A percentile compares a stretch with the other conserved stretches of the same genome.
Conservation (phyloP, 2,329 filamentous ascomycete species). For the Ophiognomonia clavigignenti-juglandacearum region DNA sequence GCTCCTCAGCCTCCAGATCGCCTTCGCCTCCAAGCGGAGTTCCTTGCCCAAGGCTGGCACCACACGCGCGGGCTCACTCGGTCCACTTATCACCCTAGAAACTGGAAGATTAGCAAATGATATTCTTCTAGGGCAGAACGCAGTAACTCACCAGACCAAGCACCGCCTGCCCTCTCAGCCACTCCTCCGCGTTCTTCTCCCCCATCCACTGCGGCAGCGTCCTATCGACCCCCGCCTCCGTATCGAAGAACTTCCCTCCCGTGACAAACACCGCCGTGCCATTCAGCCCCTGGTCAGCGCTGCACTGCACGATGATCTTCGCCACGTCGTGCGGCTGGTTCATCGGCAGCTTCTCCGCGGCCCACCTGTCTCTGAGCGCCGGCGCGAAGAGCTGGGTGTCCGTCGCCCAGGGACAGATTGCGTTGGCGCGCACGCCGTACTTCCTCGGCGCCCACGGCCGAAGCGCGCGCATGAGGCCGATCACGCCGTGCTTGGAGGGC, state of each 20-base stretch:
- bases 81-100: slow-evolving; percentile 5
- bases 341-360: slow-evolving; percentile 30
- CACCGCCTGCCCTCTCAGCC: slow-evolving; percentile 18
- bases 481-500: slow-evolving; percentile 44
- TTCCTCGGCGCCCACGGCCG: slow-evolving; percentile 26
- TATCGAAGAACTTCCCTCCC: slow-evolving; percentile 23
- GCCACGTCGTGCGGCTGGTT: slow-evolving; percentile 39
- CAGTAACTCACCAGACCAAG: slow-evolving; percentile 19
- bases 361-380: slow-evolving; percentile 33
- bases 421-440: slow-evolving; percentile 35
- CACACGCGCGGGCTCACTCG: too few species aligned
- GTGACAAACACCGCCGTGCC: slow-evolving; percentile 23
- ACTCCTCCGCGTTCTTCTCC: slow-evolving; percentile 19
- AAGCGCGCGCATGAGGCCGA: slow-evolving; percentile 43
- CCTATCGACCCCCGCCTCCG: slow-evolving; percentile 22
- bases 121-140: too few species aligned
- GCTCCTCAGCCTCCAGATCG: too few species aligned
- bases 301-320: slow-evolving; percentile 32
- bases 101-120: not conserved
- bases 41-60: too few species aligned
- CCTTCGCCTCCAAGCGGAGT: too few species aligned
- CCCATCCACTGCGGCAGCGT: slow-evolving; percentile 24
- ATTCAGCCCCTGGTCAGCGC: slow-evolving; percentile 26
- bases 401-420: slow-evolving; percentile 43
- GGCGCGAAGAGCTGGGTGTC: slow-evolving; percentile 36